Evolutionary conservation across 2,329 filamentous ascomycete species (phyloP), one percentile per base, ranked within the genome.

Genomic region (Trichoderma sp.): DNA sequence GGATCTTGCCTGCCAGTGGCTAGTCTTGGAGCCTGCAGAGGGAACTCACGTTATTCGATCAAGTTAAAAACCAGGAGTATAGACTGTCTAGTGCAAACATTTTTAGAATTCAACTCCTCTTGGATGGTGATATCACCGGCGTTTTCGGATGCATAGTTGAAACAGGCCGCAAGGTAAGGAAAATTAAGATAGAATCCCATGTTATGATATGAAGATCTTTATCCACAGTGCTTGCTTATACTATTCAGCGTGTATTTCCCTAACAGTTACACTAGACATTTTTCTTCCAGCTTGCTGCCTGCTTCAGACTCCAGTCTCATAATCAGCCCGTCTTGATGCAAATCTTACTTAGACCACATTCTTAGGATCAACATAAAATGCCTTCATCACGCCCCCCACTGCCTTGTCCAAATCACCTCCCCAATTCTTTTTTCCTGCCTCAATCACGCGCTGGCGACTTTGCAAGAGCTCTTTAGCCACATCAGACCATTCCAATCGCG

Each of bases 21-120:
- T 91, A 79, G 80, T 98, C 51, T 84, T 99, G 54, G 92, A 97
- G 80, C 94, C 94, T 10, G 95, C 95, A 0, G 89, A 96, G 75
- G 94, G 92, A 6, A 87, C 83, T 10, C 77, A 81, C 72, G 80
- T 86, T 69, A 74, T 85, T 69, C 75, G 82, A 74, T 78, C 52
- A 21, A 63, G 21, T 28, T 65, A 24, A 56, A 24, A 43, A 8
- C 26, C 13, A 26, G 16, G 21, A 59, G 8, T 32, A 26, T 39
- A 43, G 3, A n/a, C 39, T 43, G 11, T 39, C 21, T 54, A 34
- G 43, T 24, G n/a, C 4, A 16, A 30, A 54, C 26, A 11, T 64
- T 58, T 39, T 66, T 43, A 43, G 39, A 43, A 43, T 18, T 51
- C 10, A 13, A 51, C 64, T 59, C 54, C 28, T 39, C 64, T 58